Evolutionary conservation across 306 rosid genomes (phyloP).

Genomic region (Casuarina equisetifolia): DNA sequence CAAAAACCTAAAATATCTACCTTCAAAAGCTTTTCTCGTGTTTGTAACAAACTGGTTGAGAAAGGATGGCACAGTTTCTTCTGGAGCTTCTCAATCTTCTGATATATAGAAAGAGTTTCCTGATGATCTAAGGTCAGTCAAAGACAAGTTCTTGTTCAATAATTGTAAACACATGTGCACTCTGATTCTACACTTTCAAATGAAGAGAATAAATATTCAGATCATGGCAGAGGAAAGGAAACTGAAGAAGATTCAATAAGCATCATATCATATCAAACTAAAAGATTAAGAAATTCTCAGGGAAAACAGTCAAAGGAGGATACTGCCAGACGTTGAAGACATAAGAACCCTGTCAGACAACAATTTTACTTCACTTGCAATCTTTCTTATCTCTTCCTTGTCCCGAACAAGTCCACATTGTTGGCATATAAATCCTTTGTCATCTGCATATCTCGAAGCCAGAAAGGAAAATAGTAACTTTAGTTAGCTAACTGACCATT

Average conservation of each 20-base stretch:
- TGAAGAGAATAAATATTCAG: background rate
- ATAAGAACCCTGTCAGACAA: constrained; percentile 52
- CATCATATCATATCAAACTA: background rate
- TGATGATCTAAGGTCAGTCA: constrained; percentile 58
- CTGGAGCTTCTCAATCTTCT: constrained; percentile 66
- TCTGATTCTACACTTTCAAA: constrained; percentile 7
- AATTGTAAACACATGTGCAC: constrained; percentile 7
- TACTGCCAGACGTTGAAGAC: constrained; percentile 49
- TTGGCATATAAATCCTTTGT: constrained; percentile 71
- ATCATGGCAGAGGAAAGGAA: constrained; percentile 1
- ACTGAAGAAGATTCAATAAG: background rate
- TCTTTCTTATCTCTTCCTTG: constrained; percentile 62
- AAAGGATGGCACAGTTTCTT: constrained; percentile 61
- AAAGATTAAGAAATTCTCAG: constrained; percentile 5
- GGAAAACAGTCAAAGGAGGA: constrained; percentile 46
- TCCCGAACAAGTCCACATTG: constrained; percentile 65
- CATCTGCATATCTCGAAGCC: constrained; percentile 47
- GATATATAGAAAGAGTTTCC: constrained; percentile 48
- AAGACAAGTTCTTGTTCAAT: constrained; percentile 41
- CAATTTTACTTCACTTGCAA: constrained; percentile 58
- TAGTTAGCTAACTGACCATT: background rate
- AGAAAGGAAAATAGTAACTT: constrained; percentile 1
- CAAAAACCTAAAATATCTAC: constrained; percentile 36
- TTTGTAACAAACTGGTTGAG: constrained; percentile 72
- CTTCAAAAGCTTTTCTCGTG: constrained; percentile 78